These are phyloP conservation scores for Venturia oleaginea DNA, from an alignment of 2,329 filamentous ascomycete genomes.

Conservation along the genomic window DNA sequence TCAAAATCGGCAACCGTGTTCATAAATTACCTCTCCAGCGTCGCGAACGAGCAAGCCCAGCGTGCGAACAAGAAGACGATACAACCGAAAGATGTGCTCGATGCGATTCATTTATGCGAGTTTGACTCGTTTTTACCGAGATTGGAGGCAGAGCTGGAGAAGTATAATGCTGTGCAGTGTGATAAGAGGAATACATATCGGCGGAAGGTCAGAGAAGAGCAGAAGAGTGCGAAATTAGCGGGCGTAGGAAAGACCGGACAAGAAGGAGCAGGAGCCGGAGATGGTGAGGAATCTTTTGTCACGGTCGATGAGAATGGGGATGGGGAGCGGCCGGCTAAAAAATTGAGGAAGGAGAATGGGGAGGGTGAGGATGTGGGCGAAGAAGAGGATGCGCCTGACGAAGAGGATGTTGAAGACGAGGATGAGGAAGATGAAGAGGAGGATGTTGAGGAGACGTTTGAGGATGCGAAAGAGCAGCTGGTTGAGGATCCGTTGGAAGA, in stretches of 20 bases:
- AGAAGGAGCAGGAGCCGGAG: conserved; percentile 25
- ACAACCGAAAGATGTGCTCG: conserved; percentile 64
- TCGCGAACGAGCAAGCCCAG: conserved; percentile 63
- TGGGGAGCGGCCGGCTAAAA: conserved; percentile 22
- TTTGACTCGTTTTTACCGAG: conserved; percentile 61
- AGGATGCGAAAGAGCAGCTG: conserved; percentile 27
- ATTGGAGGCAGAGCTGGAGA: conserved; percentile 67
- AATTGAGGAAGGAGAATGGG: conserved; percentile 26
- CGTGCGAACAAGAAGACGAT: conserved; percentile 69
- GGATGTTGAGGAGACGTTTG: conserved; percentile 44
- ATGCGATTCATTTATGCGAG: conserved; percentile 67
- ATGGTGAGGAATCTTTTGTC: conserved; percentile 38
- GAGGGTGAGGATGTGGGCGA: conserved; percentile 28
- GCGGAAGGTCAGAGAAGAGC: conserved; percentile 52
- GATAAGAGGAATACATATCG: conserved; percentile 67
- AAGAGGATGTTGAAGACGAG: conserved; percentile 36
- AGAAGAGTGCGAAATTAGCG: conserved; percentile 40
- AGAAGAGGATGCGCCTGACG: conserved; percentile 30
- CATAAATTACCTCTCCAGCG: conserved; percentile 67
- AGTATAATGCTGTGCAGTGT: conserved; percentile 64
- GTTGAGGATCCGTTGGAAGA: conserved; percentile 13
- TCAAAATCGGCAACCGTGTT: conserved; percentile 77
- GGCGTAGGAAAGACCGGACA: conserved; percentile 17
- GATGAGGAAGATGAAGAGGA: conserved; percentile 37
- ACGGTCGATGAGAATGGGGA: conserved; percentile 43